Evolutionary conservation across 768 basidiomycete species (phyloP).

Genomic region (Tremella yokohamensis): DNA sequence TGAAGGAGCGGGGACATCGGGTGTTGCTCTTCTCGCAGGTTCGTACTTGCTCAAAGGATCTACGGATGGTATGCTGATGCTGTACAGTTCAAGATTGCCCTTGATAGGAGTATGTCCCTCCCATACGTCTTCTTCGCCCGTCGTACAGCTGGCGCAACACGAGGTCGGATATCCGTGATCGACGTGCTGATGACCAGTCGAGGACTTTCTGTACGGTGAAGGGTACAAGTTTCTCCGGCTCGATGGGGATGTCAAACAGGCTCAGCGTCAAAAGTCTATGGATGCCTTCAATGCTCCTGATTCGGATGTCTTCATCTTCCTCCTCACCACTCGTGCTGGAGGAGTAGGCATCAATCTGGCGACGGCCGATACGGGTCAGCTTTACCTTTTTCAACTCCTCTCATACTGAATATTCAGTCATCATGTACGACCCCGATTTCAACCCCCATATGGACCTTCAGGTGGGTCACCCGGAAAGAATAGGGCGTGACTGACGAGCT

Average conservation of each 20-base stretch:
- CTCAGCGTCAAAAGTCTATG: conserved; percentile 86
- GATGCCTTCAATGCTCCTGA: conserved; percentile 85
- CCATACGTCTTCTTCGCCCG: background rate
- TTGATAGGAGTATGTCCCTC: conserved; percentile 59
- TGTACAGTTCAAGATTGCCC: conserved; percentile 74
- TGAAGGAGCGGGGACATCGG: conserved; percentile 79
- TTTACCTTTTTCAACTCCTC: conserved; percentile 56
- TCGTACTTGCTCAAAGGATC: conserved; percentile 22
- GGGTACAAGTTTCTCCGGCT: conserved; percentile 73
- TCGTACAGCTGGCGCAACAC: too few relatives aligned
- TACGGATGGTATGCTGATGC: background rate
- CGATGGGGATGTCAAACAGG: conserved; percentile 82
- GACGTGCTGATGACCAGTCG: conserved; percentile 54
- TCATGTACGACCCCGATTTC: conserved; percentile 83
- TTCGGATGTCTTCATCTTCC: conserved; percentile 85
- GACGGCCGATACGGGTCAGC: conserved; percentile 80
- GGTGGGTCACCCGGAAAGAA: conserved; percentile 55
- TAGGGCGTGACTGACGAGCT: background rate
- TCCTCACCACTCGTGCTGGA: conserved; percentile 88
- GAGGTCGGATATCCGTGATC: too few relatives aligned
- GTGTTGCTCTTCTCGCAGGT: conserved; percentile 91
- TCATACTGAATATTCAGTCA: conserved; percentile 27
- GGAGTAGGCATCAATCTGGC: conserved; percentile 79
- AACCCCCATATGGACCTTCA: conserved; percentile 92
- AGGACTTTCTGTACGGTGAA: conserved; percentile 83